Evolutionary conservation across 164 flowering plant species (phyloP), one percentile per base, ranked within the genome.

Genomic region (Annona cherimola): DNA sequence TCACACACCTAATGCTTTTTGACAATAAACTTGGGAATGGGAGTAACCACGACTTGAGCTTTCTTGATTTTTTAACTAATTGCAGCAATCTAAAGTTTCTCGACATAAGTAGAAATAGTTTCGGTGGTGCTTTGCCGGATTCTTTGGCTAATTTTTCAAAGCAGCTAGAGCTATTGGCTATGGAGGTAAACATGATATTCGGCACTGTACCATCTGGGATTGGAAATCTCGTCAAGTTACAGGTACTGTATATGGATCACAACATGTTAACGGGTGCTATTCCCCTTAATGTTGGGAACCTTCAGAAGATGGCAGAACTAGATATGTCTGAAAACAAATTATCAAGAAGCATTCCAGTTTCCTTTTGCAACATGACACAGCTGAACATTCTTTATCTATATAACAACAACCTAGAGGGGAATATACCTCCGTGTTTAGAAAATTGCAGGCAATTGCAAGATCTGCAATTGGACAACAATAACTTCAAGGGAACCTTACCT

Each of bases 401-500:
- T 5, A 26, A 14, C 3, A 69, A 59, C 18, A 42, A 20, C 18
- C n/a, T 69, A 20, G 9, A 6, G 4, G 63, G 72, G 59, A 69
- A 26, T 19, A 69, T 69, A 11, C 63, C 72, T 55, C 6, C 20
- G 14, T 57, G 45, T 26, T 20, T 69, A n/a, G 64, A 46, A 14
- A 39, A 41, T 18, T 69, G 64, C 12, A 26, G 14, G 7, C 9
- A n/a, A n/a, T n/a, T 69, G 19, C 40, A 41, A 5, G 35, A 12
- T 7, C 4, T 59, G 45, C 35, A 69, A 39, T 45, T 69, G 39
- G 57, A 63, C n/a, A 3, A 0, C 11, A 69, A 59, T 42, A 57
- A 69, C 18, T 45, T 59, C 11, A 69, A 20, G 40, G 72, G 46
- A 1, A 0, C 45, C 39, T 14, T 69, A 6, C 90, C 90, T 0